Evolutionary conservation across 1,284 basidiomycete genomes (phyloP).

Genomic region (Ceratobasidium theobromae): DNA sequence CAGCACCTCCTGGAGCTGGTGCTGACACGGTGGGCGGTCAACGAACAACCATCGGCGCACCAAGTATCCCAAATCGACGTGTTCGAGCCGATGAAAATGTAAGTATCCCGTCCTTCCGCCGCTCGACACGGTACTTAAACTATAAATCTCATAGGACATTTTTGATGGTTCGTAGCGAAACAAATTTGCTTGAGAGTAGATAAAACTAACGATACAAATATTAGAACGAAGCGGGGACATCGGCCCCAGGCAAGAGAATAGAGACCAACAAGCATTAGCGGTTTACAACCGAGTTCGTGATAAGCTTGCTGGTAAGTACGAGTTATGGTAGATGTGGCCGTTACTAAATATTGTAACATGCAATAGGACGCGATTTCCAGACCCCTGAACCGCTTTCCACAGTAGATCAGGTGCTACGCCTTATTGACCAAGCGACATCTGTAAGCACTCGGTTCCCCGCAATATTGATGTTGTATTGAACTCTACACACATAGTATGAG

Average conservation of each 20-base stretch:
- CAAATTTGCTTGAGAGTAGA: constrained; percentile 1
- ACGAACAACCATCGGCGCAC: constrained; percentile 4
- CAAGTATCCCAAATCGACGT: constrained; percentile 56
- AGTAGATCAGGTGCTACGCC: constrained; percentile 81
- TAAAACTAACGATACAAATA: constrained; percentile 30
- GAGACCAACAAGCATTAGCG: constrained; percentile 84
- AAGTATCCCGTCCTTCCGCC: too few species aligned
- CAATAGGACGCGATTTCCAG: constrained; percentile 26
- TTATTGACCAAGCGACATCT: constrained; percentile 90
- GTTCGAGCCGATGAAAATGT: constrained; percentile 54
- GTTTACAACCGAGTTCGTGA: constrained; percentile 93
- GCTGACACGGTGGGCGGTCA: constrained; percentile 10
- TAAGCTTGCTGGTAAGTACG: constrained; percentile 79
- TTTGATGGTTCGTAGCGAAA: constrained; percentile 21
- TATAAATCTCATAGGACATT: constrained; percentile 27
- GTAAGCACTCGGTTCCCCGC: too few species aligned
- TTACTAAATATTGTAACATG: not conserved
- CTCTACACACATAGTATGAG: too few species aligned
- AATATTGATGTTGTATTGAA: too few species aligned
- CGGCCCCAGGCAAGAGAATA: constrained; percentile 72
- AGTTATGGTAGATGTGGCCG: constrained; percentile 3
- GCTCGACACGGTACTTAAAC: too few species aligned
- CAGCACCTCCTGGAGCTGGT: not conserved
- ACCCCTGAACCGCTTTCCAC: constrained; percentile 70
- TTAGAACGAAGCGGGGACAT: constrained; percentile 58